These are phyloP conservation scores for Venturia effusa DNA, from an alignment of 2,329 filamentous ascomycete genomes.

Conservation along the genomic window DNA sequence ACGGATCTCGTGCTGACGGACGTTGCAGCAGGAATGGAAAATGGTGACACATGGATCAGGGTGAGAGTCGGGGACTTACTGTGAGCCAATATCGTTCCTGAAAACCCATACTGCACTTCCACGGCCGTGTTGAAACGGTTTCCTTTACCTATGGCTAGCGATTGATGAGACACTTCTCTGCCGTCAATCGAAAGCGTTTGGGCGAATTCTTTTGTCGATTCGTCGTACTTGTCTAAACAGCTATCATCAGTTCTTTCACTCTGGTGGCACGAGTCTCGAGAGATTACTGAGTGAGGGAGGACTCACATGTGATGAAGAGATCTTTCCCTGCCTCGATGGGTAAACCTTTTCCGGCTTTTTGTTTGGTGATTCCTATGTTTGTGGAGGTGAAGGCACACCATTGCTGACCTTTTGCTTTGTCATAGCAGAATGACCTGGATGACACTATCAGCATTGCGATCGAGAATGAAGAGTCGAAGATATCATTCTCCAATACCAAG, in stretches of 20 bases:
- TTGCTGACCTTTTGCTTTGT: not conserved
- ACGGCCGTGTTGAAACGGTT: slow-evolving; percentile 3
- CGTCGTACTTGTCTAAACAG: not conserved
- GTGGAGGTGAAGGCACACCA: slow-evolving; percentile 5
- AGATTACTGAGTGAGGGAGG: too few species aligned
- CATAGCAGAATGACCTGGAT: not conserved
- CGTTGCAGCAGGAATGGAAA: too few species aligned
- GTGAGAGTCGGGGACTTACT: slow-evolving; percentile 1
- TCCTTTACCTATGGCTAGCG: not conserved
- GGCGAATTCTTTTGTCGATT: not conserved
- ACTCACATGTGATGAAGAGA: not conserved
- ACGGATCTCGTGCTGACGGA: too few species aligned
- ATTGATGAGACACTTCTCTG: not conserved
- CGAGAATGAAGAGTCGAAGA: too few species aligned
- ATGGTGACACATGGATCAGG: too few species aligned
- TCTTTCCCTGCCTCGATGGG: not conserved
- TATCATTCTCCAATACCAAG: too few species aligned
- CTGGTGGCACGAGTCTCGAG: not conserved
- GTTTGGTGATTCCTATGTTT: not conserved
- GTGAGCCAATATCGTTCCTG: not conserved
- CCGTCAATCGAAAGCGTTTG: slow-evolving; percentile 1
- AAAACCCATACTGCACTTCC: not conserved
- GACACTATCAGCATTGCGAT: not conserved
- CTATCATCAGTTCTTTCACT: not conserved
- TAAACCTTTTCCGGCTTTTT: not conserved